phyloP scores from a whole-genome alignment of 1,284 basidiomycete genomes.

The Mycosarcoma mackinlayi region DNA sequence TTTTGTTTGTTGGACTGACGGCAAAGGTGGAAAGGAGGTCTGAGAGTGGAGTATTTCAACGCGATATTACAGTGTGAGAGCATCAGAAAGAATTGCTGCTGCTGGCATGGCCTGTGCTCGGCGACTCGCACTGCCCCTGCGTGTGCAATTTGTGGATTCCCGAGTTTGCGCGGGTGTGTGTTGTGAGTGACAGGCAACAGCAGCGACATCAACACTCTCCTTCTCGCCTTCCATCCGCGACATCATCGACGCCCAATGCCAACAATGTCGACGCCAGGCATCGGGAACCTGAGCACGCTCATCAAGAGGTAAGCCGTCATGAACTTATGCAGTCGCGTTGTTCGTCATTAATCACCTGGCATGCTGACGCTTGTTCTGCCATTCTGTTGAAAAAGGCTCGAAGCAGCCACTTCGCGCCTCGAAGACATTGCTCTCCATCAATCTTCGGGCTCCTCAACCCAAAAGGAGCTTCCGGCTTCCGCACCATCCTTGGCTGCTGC shows the following conservation, averaged over 20 bases:
- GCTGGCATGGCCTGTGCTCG: slow-evolving; percentile 8
- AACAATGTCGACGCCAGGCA: slow-evolving; percentile 57
- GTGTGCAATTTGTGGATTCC: too few relatives aligned
- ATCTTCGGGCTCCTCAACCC: slow-evolving; percentile 18
- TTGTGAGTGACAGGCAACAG: too few relatives aligned
- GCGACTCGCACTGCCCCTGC: slow-evolving; percentile 8
- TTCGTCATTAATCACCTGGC: neutral
- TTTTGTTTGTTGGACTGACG: neutral
- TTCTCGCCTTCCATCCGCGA: slow-evolving; percentile 13
- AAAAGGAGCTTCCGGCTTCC: slow-evolving; percentile 24
- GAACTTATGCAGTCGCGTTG: too few relatives aligned
- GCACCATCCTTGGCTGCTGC: slow-evolving; percentile 30
- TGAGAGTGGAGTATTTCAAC: neutral
- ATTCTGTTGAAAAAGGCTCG: slow-evolving; percentile 64
- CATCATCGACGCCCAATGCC: too few relatives aligned
- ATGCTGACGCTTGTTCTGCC: slow-evolving; percentile 5
- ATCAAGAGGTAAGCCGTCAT: slow-evolving; percentile 58
- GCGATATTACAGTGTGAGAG: neutral
- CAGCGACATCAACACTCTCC: slow-evolving; percentile 4
- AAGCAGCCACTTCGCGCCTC: slow-evolving; percentile 92
- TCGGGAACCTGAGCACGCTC: slow-evolving; percentile 64
- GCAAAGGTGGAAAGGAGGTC: neutral
- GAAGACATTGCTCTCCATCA: slow-evolving; percentile 82
- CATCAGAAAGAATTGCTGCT: neutral
- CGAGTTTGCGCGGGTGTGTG: too few relatives aligned